Base-by-base conservation (phyloP, 306 rosid species). In the Quercus agrifolia region DNA sequence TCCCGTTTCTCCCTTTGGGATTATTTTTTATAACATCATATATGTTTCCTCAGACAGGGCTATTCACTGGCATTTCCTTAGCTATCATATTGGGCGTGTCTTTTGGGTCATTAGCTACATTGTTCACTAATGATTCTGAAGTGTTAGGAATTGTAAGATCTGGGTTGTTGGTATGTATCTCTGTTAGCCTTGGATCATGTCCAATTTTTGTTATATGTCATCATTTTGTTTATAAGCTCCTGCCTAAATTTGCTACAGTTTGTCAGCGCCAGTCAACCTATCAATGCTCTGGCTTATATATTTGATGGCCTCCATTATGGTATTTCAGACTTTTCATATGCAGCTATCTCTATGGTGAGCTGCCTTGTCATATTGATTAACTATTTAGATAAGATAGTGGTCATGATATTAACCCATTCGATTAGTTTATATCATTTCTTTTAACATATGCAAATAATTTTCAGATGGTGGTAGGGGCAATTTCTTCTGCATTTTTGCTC, bases 301-400 rank as follows among this genome's bases (percentile, higher is more conserved):
- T 92, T 94, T 70, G 98, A 94, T 64, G 98, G 98, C 74, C 97
- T 94, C 81, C 98, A 94, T 79, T 94, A 78, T 71, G 98, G 98
- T 58, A 90, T 89, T 86, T 94, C 97, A 74, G 98, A 95, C 90
- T 95, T 92, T 73, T 89, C 81, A 75, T 93, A 95, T 89, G 97
- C 97, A 27, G 99, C 98, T 77, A 81, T 23, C 78, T 90, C 99
- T 70, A 95, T 95, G 99, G 99, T 95, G 85, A 77, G 90, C 71
- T 75, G 73, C 76, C 77, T 59, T 76, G 30, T 13, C 44, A 61
- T 19, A 49, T 61, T 61, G 18, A 46, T 41, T 80, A 72, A 25
- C 63, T 74, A 64, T 49, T 55, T 64, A 17, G 72, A 64, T 64
- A 30, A 57, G n/a, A 69, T 73, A 28, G 20, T 15, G 30, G 62